phyloP scores from a whole-genome alignment of 2,329 filamentous ascomycete species.

The Pseudogymnoascus sp. region DNA sequence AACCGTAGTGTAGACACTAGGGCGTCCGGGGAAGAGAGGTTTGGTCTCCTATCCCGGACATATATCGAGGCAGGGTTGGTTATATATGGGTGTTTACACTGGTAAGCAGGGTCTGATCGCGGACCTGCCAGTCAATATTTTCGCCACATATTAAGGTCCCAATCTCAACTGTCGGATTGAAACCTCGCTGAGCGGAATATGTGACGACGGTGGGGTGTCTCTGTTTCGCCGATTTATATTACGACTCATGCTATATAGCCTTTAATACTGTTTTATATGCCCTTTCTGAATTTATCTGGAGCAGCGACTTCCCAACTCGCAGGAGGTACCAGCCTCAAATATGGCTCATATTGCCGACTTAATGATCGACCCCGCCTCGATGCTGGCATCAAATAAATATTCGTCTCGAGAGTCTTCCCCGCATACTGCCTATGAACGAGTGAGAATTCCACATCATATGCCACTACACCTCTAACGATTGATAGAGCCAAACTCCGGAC shows the following conservation, averaged over 20 bases:
- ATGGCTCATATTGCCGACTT: conserved; percentile 58
- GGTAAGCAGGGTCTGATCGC: conserved; percentile 7
- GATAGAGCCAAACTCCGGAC: conserved; percentile 2
- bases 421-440: conserved; percentile 31
- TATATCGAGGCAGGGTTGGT: not conserved
- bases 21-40: conserved; percentile 3
- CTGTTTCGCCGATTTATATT: conserved; percentile 8
- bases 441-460: conserved; percentile 22
- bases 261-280: conserved; percentile 7
- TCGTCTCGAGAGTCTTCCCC: conserved; percentile 44
- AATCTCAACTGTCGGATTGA: conserved; percentile 5
- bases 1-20: not conserved
- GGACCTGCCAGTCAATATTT: not conserved
- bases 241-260: conserved; percentile 4
- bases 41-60: not conserved
- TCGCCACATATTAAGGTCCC: conserved; percentile 7
- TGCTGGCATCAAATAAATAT: conserved; percentile 36
- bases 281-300: conserved; percentile 4
- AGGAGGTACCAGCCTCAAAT: conserved; percentile 8
- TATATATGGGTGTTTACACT: conserved; percentile 5
- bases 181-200: not conserved
- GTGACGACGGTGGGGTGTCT: conserved; percentile 6
- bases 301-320: not conserved
- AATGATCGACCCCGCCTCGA: conserved; percentile 35
- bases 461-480: not conserved